Evolutionary conservation across 2,329 filamentous ascomycete genomes (phyloP).

Genomic region (Claviceps sp.): DNA sequence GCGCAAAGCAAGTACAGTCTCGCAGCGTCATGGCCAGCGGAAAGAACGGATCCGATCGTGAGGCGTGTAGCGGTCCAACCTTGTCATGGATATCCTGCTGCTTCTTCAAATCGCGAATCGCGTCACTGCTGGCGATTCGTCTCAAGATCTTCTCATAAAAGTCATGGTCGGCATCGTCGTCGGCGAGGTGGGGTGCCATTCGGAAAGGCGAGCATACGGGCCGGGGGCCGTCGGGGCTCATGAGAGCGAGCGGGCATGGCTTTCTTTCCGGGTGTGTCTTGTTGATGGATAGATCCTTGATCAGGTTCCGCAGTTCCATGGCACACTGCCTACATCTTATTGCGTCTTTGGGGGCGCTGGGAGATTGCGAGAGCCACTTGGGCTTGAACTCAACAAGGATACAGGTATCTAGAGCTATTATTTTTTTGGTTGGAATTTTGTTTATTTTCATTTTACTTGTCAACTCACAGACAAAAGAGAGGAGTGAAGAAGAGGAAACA

Average conservation of each 20-base stretch:
- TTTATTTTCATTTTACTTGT: not conserved
- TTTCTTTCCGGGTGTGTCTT: conserved; percentile 24
- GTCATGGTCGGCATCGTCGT: conserved; percentile 18
- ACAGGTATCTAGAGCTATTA: conserved; percentile 16
- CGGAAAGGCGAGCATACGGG: conserved; percentile 29
- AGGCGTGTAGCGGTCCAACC: conserved; percentile 27
- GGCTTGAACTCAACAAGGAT: conserved; percentile 63
- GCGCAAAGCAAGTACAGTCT: conserved; percentile 64
- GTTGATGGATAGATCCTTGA: conserved; percentile 20
- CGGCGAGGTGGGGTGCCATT: conserved; percentile 21
- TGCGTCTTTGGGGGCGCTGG: conserved; percentile 49
- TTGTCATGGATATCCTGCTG: conserved; percentile 30
- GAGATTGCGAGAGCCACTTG: conserved; percentile 71
- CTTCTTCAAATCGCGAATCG: conserved; percentile 20
- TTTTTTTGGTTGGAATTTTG: not conserved
- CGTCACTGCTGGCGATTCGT: conserved; percentile 19
- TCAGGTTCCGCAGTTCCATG: conserved; percentile 24
- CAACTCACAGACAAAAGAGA: not conserved
- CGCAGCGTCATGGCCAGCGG: conserved; percentile 66
- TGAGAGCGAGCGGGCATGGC: conserved; percentile 54
- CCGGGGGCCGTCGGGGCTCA: conserved; percentile 33
- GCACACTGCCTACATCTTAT: conserved; percentile 66
- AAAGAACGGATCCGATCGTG: conserved; percentile 33
- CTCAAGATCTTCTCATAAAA: conserved; percentile 13
- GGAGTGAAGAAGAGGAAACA: conserved; percentile 2